Percentiles rank a stretch among this genome's conserved stretches.
Evolutionary conservation across 768 basidiomycete genomes (phyloP).

Genomic region (Phaffia australis): DNA sequence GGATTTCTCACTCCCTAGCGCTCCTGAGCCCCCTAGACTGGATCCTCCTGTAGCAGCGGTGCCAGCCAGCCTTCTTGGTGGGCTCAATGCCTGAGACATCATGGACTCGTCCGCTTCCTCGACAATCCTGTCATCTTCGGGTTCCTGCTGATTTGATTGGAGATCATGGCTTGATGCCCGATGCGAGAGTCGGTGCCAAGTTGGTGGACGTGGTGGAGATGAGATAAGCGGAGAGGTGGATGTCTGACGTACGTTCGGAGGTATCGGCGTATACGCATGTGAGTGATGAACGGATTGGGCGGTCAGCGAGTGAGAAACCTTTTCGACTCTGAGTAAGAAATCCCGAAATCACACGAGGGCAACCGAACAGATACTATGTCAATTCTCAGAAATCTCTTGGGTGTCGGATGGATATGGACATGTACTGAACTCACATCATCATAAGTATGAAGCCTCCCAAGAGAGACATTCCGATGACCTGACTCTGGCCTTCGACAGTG

Average conservation of each 20-base stretch:
- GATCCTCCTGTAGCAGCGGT: background rate
- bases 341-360: background rate
- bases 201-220: slow-evolving; percentile 29
- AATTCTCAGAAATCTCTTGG: too few relatives aligned
- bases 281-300: slow-evolving; percentile 26
- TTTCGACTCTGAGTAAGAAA: slow-evolving; percentile 14
- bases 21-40: background rate
- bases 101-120: background rate
- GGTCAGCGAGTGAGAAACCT: slow-evolving; percentile 16
- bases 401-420: background rate
- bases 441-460: slow-evolving; percentile 32
- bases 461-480: slow-evolving; percentile 35
- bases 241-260: slow-evolving; percentile 20
- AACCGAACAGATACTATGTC: background rate
- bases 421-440: slow-evolving; percentile 33
- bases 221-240: slow-evolving; percentile 36
- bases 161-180: slow-evolving; percentile 39
- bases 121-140: background rate
- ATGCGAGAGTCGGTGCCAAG: slow-evolving; percentile 28
- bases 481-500: slow-evolving; percentile 24
- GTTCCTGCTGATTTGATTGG: slow-evolving; percentile 19
- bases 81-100: background rate
- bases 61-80: background rate
- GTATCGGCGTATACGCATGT: slow-evolving; percentile 2
- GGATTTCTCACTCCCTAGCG: background rate